phyloP scores from a whole-genome alignment of 2,329 filamentous ascomycete species.

The Diaporthe sp. region DNA sequence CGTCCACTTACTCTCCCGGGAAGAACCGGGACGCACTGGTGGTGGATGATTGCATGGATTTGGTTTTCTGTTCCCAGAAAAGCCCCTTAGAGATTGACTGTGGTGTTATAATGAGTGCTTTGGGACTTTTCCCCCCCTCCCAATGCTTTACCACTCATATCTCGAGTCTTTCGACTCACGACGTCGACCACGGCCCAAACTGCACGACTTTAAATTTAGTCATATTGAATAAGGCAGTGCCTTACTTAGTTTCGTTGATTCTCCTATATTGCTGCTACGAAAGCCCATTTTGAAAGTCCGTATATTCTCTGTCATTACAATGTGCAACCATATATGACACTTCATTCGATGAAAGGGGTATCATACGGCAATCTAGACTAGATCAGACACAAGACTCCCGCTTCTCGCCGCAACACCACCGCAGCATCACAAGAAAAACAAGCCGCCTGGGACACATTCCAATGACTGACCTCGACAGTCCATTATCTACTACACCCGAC shows the following conservation, averaged over 20 bases:
- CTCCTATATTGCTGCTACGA: not conserved
- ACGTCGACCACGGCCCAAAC: too few species aligned
- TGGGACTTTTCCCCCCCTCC: not conserved
- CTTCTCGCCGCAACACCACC: not conserved
- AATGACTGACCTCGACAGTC: not conserved
- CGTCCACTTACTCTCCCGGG: not conserved
- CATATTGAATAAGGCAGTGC: not conserved
- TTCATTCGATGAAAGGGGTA: not conserved
- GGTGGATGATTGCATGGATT: not conserved
- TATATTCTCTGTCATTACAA: not conserved
- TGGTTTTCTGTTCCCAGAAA: not conserved
- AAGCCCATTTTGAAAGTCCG: not conserved
- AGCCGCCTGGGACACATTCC: not conserved
- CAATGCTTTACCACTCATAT: not conserved
- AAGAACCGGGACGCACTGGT: conserved; percentile 13
- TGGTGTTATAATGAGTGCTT: not conserved
- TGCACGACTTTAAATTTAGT: not conserved
- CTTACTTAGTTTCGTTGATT: not conserved
- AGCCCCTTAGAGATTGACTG: not conserved
- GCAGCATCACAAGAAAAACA: not conserved
- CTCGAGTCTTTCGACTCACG: not conserved
- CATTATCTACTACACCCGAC: not conserved
- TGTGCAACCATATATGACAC: not conserved
- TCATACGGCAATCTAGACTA: not conserved
- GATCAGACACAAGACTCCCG: not conserved